Conservation (phyloP, 2,329 filamentous ascomycete genomes). For the Sporothrix inflata region DNA sequence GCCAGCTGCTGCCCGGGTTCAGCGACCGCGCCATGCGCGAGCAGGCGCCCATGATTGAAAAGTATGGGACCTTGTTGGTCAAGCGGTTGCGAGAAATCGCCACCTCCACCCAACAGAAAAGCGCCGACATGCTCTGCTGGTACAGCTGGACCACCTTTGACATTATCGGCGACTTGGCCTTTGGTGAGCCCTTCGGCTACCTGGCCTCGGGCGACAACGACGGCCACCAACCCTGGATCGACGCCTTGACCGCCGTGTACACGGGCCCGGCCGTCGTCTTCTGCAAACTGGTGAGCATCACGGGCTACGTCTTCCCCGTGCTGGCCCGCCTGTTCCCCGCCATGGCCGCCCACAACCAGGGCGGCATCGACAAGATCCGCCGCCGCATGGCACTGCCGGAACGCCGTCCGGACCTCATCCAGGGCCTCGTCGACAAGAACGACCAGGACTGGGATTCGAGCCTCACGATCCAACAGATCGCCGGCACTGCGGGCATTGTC, state of each 20-base stretch:
- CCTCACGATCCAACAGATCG: neutral
- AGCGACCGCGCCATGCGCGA: constrained; percentile 15
- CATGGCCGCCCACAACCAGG: constrained; percentile 9
- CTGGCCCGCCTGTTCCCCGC: neutral
- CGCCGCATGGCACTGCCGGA: constrained; percentile 7
- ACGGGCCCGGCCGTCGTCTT: neutral
- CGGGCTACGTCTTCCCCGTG: neutral
- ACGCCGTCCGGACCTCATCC: neutral
- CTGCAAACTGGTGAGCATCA: constrained; percentile 9
- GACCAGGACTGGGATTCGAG: constrained; percentile 2
- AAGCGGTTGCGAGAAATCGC: neutral
- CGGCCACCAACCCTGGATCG: constrained; percentile 8
- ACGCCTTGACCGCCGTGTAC: neutral
- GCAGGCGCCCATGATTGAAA: constrained; percentile 17
- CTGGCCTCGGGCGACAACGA: neutral
- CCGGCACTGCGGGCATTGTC: neutral
- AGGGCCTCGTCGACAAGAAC: neutral
- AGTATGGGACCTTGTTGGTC: neutral
- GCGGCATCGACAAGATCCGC: constrained; percentile 14
- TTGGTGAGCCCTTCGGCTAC: neutral
- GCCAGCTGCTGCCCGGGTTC: constrained; percentile 18
- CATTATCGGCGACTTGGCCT: constrained; percentile 18
- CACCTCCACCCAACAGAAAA: neutral
- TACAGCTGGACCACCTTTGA: constrained; percentile 19
- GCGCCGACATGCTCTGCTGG: constrained; percentile 16